Base-by-base conservation (phyloP, 2,329 filamentous ascomycete genomes). In the Aspergillus quadricinctus region DNA sequence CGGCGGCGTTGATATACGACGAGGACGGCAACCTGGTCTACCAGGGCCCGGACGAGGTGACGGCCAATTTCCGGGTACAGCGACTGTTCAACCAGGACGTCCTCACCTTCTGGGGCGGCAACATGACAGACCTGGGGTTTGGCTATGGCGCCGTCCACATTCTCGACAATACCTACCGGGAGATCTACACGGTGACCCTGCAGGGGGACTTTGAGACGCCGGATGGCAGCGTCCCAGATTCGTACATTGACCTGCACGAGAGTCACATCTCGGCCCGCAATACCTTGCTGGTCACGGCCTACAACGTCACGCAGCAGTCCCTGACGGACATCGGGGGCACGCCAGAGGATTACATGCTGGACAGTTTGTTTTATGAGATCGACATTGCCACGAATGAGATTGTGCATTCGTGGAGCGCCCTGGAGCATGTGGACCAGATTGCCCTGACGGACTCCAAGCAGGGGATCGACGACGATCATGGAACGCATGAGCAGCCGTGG, bases 171-270 rank as follows among this genome's bases (percentile, higher is more conserved):
- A 71, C 65, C 25, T 72, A 74, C 55, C 62, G 58, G 3, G 68
- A 70, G 54, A 72, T 71, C 58, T 63, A 71, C 55, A 71, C 65
- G 8, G 64, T 73, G 45, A 67, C 51, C 14, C 61, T 72, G 40
- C 49, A 57, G 46, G 66, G 60, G 11, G 41, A 65, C 55, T 69
- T 70, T 43, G 50, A 63, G 29, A 66, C 67, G 6, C 61, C 65
- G 5, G 63, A 64, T 46, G 59, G 59, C 48, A 23, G 54, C 7
- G 14, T 48, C 19, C 51, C 54, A 14, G 64, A 65, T 31, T 72
- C 69, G 1, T 71, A 68, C 53, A 70, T 72, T 54, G 71, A 73
- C 56, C 58, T 73, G 2, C 71, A 74, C 53, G 71, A 74, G 58
- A 70, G 68, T 53, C 61, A 62, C 28, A 63, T 74, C 43, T 73